phyloP scores from a whole-genome alignment of 305 asterid species.

The Salvia sclarea region DNA sequence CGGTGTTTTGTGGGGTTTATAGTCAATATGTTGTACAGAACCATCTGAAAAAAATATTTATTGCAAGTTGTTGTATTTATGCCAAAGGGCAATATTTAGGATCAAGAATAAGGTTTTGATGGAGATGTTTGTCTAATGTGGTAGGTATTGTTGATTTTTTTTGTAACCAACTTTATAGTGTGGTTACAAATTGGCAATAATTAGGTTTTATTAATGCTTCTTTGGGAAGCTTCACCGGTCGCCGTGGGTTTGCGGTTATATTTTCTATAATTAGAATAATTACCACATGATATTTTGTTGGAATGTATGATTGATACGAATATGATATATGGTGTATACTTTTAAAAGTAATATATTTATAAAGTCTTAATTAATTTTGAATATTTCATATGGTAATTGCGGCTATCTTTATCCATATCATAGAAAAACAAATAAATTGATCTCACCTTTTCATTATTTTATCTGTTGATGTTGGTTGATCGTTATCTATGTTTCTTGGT shows the following conservation, averaged over 20 bases:
- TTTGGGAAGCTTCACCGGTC: no score
- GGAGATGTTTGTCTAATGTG: not conserved
- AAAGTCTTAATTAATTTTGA: not conserved
- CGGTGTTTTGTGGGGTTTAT: no score
- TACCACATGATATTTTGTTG: no score
- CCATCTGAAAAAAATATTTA: not conserved
- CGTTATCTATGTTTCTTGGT: not conserved
- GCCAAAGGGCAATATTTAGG: not conserved
- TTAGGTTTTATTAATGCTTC: no score
- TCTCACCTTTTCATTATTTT: not conserved
- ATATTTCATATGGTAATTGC: no score
- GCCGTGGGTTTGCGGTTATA: no score
- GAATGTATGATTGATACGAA: no score
- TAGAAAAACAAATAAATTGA: not conserved
- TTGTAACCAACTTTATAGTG: not conserved
- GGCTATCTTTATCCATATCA: no score
- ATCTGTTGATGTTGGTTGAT: not conserved
- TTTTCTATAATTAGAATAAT: no score
- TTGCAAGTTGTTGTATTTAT: not conserved
- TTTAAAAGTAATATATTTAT: not conserved
- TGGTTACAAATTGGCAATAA: no score
- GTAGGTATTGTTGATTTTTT: not conserved
- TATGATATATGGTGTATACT: no score
- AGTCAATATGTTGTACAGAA: not conserved
- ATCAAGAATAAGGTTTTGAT: conserved; percentile 6